A percentile compares a stretch with the other conserved stretches of the same genome.
These are phyloP conservation scores for Zymoseptoria crescenta DNA, from an alignment of 2,329 filamentous ascomycete species.

Conservation along the genomic window DNA sequence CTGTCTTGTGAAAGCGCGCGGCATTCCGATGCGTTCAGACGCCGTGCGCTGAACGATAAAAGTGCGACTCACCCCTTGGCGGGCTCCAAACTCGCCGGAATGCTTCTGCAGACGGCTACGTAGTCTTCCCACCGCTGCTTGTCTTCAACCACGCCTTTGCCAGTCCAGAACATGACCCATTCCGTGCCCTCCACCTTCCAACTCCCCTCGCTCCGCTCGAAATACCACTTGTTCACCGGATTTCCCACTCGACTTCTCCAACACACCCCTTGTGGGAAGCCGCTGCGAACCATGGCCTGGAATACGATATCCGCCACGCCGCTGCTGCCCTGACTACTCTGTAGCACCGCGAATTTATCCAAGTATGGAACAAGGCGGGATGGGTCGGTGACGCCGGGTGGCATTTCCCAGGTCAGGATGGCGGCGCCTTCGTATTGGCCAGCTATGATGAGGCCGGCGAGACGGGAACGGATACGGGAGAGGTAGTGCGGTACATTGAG, in stretches of 20 bases:
- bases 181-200: constrained; percentile 73
- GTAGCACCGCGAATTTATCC: constrained; percentile 94
- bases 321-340: constrained; percentile 69
- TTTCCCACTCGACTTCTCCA: constrained; percentile 89
- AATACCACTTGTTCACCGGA: constrained; percentile 99
- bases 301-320: constrained; percentile 95
- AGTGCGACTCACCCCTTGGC: constrained; percentile 19
- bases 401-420: constrained; percentile 87
- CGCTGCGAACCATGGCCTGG: constrained; percentile 89
- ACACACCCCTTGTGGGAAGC: constrained; percentile 81
- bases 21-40: too few species aligned
- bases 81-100: constrained; percentile 41
- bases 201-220: constrained; percentile 77
- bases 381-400: constrained; percentile 40
- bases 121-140: constrained; percentile 41
- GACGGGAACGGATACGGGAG: constrained; percentile 64
- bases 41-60: too few species aligned
- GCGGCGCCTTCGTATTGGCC: constrained; percentile 95
- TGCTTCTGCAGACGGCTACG: constrained; percentile 40
- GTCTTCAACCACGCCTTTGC: constrained; percentile 48
- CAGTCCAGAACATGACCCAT: constrained; percentile 99
- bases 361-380: constrained; percentile 79
- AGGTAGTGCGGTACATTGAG: constrained; percentile 81
- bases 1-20: too few species aligned
- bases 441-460: constrained; percentile 89